Conservation (phyloP, 177 flowering plant species). For the Vitis hybrid region DNA sequence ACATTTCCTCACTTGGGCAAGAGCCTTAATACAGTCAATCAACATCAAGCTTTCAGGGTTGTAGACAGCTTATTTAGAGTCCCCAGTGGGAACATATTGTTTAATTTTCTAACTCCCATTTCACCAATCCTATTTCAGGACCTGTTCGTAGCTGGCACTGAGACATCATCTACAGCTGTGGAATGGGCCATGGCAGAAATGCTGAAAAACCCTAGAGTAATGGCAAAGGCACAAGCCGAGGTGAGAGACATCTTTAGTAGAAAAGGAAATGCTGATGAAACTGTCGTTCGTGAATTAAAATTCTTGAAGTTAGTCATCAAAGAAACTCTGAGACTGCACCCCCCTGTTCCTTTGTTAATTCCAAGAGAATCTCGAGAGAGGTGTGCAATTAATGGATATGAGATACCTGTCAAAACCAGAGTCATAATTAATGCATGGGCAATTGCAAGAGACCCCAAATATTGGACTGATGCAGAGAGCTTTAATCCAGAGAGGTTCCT, state of each 20-base stretch:
- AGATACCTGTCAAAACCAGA: conserved; percentile 35
- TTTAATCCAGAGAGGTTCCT: conserved; percentile 54
- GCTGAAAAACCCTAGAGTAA: conserved; percentile 32
- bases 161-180: conserved; percentile 35
- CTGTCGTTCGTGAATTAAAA: conserved; percentile 23
- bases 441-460: conserved; percentile 36
- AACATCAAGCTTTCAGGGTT: no score
- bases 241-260: conserved; percentile 28
- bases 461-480: conserved; percentile 44
- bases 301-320: conserved; percentile 44
- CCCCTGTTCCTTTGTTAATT: conserved; percentile 35
- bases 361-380: conserved; percentile 43
- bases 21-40: no score
- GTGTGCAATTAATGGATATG: conserved; percentile 41
- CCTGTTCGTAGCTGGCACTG: conserved; percentile 42
- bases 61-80: no score
- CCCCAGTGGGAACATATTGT: no score
- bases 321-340: conserved; percentile 52
- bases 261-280: conserved; percentile 27
- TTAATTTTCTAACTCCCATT: no score
- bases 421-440: conserved; percentile 52
- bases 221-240: conserved; percentile 48
- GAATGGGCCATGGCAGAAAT: conserved; percentile 53
- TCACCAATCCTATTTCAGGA: conserved; percentile 29
- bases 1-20: no score